Conservation (phyloP, 805 yeast genomes). For the Hemisphaericaspora nanyangensis region DNA sequence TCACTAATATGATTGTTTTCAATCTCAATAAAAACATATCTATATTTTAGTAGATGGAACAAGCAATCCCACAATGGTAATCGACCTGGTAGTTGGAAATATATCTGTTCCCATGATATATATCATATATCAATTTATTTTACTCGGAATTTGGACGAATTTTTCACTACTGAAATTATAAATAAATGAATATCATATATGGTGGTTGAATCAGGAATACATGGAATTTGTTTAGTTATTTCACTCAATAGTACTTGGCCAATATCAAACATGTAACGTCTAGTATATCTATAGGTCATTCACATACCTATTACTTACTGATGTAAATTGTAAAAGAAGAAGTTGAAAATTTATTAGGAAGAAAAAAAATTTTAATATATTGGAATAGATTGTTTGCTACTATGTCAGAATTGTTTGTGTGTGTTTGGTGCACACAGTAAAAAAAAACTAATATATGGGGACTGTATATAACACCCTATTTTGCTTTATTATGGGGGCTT, state of each 20-base stretch:
- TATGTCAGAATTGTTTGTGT: background rate
- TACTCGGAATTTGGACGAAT: no score
- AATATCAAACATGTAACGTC: background rate
- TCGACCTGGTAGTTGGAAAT: no score
- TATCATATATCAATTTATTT: no score
- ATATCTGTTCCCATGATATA: no score
- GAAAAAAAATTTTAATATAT: conserved; percentile 1
- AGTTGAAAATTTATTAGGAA: background rate
- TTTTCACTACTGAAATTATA: no score
- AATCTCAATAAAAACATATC: no score
- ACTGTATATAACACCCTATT: background rate
- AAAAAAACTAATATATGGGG: no score
- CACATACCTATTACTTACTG: conserved; percentile 8
- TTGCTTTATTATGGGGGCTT: background rate
- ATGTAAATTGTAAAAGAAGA: conserved; percentile 5
- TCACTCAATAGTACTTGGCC: background rate
- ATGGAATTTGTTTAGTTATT: background rate
- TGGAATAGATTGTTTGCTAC: no score
- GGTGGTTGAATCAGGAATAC: background rate
- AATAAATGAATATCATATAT: no score
- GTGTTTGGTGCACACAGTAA: background rate
- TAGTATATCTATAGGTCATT: background rate
- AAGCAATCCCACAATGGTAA: no score
- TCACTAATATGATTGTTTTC: no score
- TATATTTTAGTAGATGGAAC: no score